Conservation (phyloP, 148 eudicot species). For the Polygonum maritimum region DNA sequence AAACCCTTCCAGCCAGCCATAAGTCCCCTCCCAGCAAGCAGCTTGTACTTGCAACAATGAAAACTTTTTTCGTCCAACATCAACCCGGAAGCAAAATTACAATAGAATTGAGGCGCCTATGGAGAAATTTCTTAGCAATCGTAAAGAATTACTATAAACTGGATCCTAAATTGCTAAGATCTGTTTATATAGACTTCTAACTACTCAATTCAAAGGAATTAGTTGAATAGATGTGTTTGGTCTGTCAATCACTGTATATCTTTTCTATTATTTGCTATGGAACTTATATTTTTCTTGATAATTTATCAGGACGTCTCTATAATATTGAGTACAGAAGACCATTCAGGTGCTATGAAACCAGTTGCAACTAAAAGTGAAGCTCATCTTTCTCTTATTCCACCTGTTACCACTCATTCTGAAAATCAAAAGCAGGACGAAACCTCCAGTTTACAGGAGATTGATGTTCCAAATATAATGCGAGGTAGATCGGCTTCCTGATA, state of each 20-base stretch:
- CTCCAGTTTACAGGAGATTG: conserved; percentile 22
- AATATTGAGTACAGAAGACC: conserved; percentile 90
- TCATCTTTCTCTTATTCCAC: conserved; percentile 64
- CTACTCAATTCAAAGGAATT: neutral
- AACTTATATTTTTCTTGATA: neutral
- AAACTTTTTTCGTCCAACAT: neutral
- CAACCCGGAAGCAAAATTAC: neutral
- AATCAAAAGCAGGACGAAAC: conserved; percentile 19
- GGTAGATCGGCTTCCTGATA: conserved; percentile 27
- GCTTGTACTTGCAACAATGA: neutral
- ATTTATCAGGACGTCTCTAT: conserved; percentile 66
- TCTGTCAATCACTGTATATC: neutral
- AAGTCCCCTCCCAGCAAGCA: neutral
- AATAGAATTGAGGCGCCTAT: neutral
- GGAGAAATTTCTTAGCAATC: neutral
- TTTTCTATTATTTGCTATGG: neutral
- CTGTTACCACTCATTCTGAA: conserved; percentile 37
- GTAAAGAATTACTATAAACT: neutral
- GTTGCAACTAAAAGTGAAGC: conserved; percentile 75
- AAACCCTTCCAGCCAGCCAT: neutral
- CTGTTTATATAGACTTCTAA: neutral
- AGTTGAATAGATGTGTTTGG: neutral
- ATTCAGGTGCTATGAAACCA: conserved; percentile 67
- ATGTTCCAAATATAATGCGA: conserved; percentile 28
- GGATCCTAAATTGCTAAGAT: neutral